Base-by-base conservation (phyloP, 2,329 filamentous ascomycete species). In the Didymella lethalis region DNA sequence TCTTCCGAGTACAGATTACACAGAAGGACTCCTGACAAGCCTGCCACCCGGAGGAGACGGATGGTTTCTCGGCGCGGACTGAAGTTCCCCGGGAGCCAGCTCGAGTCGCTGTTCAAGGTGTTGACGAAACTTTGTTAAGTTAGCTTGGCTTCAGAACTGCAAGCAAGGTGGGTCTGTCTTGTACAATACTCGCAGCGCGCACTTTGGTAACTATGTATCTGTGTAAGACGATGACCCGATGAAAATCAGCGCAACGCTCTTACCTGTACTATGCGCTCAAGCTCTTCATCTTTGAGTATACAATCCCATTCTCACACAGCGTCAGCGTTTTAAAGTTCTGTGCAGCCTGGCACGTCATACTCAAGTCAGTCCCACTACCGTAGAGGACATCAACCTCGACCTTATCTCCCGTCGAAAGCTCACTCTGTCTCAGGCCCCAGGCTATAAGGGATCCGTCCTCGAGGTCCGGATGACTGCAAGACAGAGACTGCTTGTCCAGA, bases 1-100 rank as follows among this genome's bases (percentile, higher is more conserved):
- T 64, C 43, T 12, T 57, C 28, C 1, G 54, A 57, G 36, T 62
- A 71, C 2, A 71, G 62, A 11, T 63, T 60, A 12, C 25, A 49
- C 1, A 56, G 18, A 1, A 56, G 40, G 23, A 50, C 25, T 1
- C 53, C 47, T 18, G 53, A 56, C 0, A 56, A 8, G 2, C 53
- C 53, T 12, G 40, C 53, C 10, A 16, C 29, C 7, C 40, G 53
- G 10, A 56, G 32, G 4, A 56, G 12, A 1, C 18, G 16, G 10
- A 50, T 20, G 1, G 47, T 56, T n/a, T 10, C 8, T 12, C 31
- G 10, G 2, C n/a, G 46, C 2, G 14, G 16, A 14, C 18, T 20
- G 7, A 56, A 56, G 25, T 56, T 56, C 1, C 53, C 53, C 0
- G 46, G 46, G 1, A 49, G 31, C 53, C 53, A 56, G 11, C 40